Base-by-base conservation (phyloP, 2,329 filamentous ascomycete genomes). In the Stylonectria norvegica region DNA sequence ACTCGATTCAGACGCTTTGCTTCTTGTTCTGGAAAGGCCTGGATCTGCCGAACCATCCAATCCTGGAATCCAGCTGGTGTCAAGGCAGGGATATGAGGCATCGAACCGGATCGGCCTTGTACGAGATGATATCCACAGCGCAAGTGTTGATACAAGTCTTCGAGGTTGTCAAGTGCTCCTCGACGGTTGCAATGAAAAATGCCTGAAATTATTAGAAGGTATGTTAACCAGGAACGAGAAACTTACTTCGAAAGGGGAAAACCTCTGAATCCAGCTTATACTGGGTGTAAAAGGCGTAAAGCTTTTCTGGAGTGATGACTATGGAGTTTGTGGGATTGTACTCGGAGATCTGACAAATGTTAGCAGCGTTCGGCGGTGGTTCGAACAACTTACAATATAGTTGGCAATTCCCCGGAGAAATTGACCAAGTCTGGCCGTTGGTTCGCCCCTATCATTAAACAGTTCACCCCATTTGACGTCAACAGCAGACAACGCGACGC, bases 401-500 rank as follows among this genome's bases (percentile, higher is more conserved):
- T 79, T 72, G 10, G 86, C 87, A 41, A 95, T 69, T 0, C 86
- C 86, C 40, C 81, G 73, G 34, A 94, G 66, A 27, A 93, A 81
- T 49, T 89, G 78, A 0, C 78, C 77, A 12, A 91, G 71, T 36
- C 86, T 73, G 34, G 72, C 63, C 0, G 87, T 90, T 1, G 86
- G 79, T 40, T 76, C 73, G 0, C 83, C 85, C 19, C 81, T 71
- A 3, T 72, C 68, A 33, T 85, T 80, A 57, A 94, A 94, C 3
- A 95, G 62, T 8, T 71, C 72, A 5, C 86, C 85, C 89, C 89
- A 95, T 57, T 83, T 82, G 57, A 76, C 78, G 59, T 90, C 86
- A 19, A 85, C 63, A 2, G 77, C 76, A 2, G 57, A 62, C 8
- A 56, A 27, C 8, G 33, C 27, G 7, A 44, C 39, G 1, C 25